Percentiles rank a stretch among this genome's conserved stretches.
Conservation (phyloP, 768 basidiomycete species). For the Clitopilus passeckerianus region DNA sequence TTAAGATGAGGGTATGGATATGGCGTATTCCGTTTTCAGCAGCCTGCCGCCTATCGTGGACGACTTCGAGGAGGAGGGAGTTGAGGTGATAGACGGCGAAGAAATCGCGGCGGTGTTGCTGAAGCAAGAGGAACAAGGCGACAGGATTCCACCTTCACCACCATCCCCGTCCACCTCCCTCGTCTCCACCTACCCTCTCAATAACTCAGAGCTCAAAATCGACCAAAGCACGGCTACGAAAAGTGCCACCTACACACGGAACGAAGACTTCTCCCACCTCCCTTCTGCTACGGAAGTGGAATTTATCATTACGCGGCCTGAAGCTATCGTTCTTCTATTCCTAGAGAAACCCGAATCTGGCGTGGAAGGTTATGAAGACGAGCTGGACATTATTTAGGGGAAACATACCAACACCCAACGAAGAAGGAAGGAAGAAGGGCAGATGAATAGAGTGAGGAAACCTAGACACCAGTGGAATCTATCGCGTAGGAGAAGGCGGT, state of each 20-base stretch:
- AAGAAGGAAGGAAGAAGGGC: too few species aligned
- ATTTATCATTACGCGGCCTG: too few species aligned
- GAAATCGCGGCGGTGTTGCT: neutral
- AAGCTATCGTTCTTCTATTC: too few species aligned
- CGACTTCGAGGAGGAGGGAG: neutral
- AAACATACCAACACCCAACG: slow-evolving; percentile 7
- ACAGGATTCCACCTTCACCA: neutral
- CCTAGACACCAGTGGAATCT: slow-evolving; percentile 8
- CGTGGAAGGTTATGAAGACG: slow-evolving; percentile 3
- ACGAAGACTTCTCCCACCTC: too few species aligned
- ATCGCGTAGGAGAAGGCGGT: too few species aligned
- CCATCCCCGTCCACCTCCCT: neutral
- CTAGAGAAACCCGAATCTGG: too few species aligned
- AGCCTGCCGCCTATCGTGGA: slow-evolving; percentile 47
- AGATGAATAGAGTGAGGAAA: too few species aligned
- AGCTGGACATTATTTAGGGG: slow-evolving; percentile 11
- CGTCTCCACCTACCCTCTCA: neutral
- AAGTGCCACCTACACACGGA: too few species aligned
- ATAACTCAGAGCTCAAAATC: neutral
- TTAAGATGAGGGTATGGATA: slow-evolving; percentile 69
- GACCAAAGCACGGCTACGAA: too few species aligned
- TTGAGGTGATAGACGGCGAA: neutral
- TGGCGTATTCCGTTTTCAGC: slow-evolving; percentile 73
- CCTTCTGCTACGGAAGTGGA: too few species aligned
- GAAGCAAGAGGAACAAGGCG: neutral